Base-by-base conservation (phyloP, 2,329 filamentous ascomycete genomes). In the Beauveria medogensis region DNA sequence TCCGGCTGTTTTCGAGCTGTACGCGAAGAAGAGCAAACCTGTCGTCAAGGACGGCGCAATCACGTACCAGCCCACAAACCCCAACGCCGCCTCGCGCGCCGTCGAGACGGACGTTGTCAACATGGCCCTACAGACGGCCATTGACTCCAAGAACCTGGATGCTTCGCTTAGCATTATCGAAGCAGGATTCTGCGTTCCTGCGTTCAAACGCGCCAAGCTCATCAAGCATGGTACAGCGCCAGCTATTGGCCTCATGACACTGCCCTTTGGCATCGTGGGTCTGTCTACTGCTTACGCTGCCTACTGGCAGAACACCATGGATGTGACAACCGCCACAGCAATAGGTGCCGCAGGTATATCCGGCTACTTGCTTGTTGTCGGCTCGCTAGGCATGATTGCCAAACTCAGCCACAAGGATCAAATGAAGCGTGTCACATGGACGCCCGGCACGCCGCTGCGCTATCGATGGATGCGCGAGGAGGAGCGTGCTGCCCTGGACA, bases 391-490 rank as follows among this genome's bases (percentile, higher is more conserved):
- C 3, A 77, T 94, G 47, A 85, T 97, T 43, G 91, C 93, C 9
- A 78, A 95, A 62, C 87, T 91, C 28, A 97, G 93, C 40, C 82
- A 88, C 63, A 97, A 97, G 74, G 92, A 97, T 72, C 92, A 97
- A 74, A 96, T 97, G 90, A 87, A 89, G 69, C 85, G 94, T 22
- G 91, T 97, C 5, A 92, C 91, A 2, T 99, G 94, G 94, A 81
- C 88, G 9, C 85, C 85, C 0, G 94, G 94, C 12, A 88, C 91
- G 40, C 88, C 90, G 24, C 76, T 97, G 64, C 82, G 89, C 64
- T 83, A 91, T 68, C 83, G 94, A 16, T 97, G 92, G 90, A 73
- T 96, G 59, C 82, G 91, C 40, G 94, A 97, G 72, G 92, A 96
- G 65, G 92, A 99, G 78, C 82, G 94, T 26, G 89, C 87, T 3